These are phyloP conservation scores for Heimioporus sp. DNA, from an alignment of 768 basidiomycete genomes.

Conservation along the genomic window DNA sequence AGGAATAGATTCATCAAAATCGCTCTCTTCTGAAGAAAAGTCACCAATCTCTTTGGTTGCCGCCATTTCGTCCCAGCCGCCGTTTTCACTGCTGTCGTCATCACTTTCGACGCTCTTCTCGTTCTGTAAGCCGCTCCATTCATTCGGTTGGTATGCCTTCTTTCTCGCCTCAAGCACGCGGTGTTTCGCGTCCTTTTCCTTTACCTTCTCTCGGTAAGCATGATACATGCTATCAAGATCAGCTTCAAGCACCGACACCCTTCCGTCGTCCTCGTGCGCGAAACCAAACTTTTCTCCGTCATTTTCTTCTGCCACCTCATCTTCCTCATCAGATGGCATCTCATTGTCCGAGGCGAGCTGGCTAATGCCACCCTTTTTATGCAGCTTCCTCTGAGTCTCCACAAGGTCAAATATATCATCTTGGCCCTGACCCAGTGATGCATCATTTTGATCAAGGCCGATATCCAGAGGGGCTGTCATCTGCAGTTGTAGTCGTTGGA, in stretches of 20 bases:
- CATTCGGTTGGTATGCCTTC: conserved; percentile 71
- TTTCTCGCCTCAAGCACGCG: conserved; percentile 76
- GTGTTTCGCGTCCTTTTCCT: conserved; percentile 85
- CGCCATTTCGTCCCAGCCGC: conserved; percentile 72
- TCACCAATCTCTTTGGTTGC: conserved; percentile 48
- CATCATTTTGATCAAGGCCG: conserved; percentile 81
- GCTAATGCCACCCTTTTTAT: conserved; percentile 39
- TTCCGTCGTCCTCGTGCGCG: conserved; percentile 70
- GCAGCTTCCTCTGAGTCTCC: conserved; percentile 49
- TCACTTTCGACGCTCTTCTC: conserved; percentile 40
- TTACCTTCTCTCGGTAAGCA: conserved; percentile 74
- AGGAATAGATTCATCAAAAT: conserved; percentile 32
- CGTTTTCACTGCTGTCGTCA: conserved; percentile 42
- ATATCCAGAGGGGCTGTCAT: conserved; percentile 99
- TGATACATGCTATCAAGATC: conserved; percentile 90
- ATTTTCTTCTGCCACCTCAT: conserved; percentile 25
- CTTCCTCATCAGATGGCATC: conserved; percentile 41
- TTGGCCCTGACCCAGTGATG: conserved; percentile 68
- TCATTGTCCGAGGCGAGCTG: conserved; percentile 43
- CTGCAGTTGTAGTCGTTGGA: conserved; percentile 93
- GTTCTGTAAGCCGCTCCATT: conserved; percentile 74
- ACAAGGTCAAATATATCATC: conserved; percentile 89
- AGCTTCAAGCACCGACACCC: conserved; percentile 66
- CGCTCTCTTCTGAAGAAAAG: conserved; percentile 53
- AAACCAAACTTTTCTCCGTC: conserved; percentile 50